These are phyloP conservation scores for Mytilinidion resinicola DNA, from an alignment of 495 filamentous ascomycete genomes.

Conservation along the genomic window DNA sequence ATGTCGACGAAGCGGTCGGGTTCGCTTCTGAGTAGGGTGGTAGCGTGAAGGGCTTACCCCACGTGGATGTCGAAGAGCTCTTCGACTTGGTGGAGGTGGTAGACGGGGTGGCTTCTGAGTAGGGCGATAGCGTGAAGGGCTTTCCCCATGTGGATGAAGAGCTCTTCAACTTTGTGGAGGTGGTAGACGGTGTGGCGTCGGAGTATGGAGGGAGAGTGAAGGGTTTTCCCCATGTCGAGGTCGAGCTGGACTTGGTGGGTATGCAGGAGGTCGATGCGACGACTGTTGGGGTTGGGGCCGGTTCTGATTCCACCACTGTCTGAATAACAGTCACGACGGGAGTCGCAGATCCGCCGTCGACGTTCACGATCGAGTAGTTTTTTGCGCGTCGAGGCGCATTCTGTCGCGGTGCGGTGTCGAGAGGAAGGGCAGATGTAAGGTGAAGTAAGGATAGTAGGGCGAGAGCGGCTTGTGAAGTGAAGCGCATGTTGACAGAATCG, in stretches of 20 bases:
- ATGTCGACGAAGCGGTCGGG: background rate
- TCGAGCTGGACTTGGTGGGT: background rate
- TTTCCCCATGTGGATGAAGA: background rate
- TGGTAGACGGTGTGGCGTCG: background rate
- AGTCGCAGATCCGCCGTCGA: background rate
- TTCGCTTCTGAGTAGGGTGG: background rate
- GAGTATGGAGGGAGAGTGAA: background rate
- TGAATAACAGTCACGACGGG: background rate
- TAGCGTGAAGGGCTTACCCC: background rate
- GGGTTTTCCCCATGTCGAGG: background rate
- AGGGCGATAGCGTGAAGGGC: background rate
- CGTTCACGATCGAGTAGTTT: constrained; percentile 1
- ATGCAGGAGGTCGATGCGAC: background rate
- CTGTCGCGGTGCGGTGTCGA: background rate
- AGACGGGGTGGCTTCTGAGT: background rate
- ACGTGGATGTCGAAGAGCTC: background rate
- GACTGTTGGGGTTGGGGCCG: background rate
- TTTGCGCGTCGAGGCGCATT: background rate
- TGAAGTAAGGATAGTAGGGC: background rate
- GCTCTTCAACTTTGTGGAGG: background rate
- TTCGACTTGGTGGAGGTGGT: background rate
- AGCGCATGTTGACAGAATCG: background rate
- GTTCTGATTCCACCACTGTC: background rate
- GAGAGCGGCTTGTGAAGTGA: background rate
- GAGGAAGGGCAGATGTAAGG: background rate